These are phyloP conservation scores for Ilyonectria mors-panacis DNA, from an alignment of 2,329 filamentous ascomycete species.

Conservation along the genomic window DNA sequence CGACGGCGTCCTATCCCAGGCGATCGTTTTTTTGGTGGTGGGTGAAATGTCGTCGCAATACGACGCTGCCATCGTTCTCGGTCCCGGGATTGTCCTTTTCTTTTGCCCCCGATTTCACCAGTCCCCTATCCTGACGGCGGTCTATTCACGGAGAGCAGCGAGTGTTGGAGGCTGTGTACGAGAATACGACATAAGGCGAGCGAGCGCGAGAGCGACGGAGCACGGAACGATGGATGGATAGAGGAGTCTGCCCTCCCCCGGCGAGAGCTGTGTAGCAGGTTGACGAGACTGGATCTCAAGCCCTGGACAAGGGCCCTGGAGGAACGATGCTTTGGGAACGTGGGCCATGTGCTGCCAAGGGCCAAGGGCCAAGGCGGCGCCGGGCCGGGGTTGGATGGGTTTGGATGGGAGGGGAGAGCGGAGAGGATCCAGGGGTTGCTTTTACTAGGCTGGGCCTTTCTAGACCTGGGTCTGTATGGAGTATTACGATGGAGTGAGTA, in stretches of 20 bases:
- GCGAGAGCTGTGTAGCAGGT: not conserved
- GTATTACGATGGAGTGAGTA: no score
- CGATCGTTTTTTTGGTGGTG: not conserved
- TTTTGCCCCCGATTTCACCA: not conserved
- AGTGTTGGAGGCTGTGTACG: not conserved
- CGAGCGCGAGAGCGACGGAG: not conserved
- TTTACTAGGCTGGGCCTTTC: not conserved
- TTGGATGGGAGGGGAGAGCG: not conserved
- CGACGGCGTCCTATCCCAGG: constrained; percentile 1
- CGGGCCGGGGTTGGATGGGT: not conserved
- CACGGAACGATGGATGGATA: not conserved
- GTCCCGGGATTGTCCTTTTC: not conserved
- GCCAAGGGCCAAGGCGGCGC: constrained; percentile 10
- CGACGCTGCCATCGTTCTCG: constrained; percentile 6
- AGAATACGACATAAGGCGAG: no score
- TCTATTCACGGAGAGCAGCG: not conserved
- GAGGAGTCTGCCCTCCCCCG: not conserved
- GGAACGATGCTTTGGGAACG: not conserved
- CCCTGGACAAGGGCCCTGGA: not conserved
- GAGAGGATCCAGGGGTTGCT: not conserved
- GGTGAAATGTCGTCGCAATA: constrained; percentile 1
- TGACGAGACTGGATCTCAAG: not conserved
- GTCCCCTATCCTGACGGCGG: not conserved
- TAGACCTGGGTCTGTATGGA: not conserved
- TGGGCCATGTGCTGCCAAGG: not conserved